These are phyloP conservation scores for Ostreobium quekettii DNA, from an alignment of 139 green algal species.

Conservation along the genomic window DNA sequence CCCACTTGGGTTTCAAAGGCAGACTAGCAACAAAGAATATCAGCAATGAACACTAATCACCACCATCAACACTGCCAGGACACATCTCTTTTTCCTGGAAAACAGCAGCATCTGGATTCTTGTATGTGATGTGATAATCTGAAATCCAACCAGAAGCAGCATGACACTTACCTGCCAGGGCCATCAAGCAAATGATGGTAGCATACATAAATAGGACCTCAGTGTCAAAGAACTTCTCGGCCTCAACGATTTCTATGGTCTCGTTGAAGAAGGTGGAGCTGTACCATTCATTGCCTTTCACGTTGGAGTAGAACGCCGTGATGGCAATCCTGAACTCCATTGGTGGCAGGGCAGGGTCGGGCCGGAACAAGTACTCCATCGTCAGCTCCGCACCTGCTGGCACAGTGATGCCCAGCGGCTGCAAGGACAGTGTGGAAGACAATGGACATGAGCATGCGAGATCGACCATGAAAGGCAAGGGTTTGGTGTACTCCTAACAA, in stretches of 20 bases:
- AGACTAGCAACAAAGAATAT: no score
- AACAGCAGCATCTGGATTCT: no score
- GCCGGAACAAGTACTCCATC: slow-evolving; percentile 56
- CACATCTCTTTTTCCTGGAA: no score
- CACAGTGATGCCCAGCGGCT: slow-evolving; percentile 41
- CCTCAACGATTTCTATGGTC: slow-evolving; percentile 56
- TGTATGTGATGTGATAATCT: no score
- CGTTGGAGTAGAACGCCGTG: slow-evolving; percentile 38
- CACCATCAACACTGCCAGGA: no score
- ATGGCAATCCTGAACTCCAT: slow-evolving; percentile 42
- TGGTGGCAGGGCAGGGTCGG: slow-evolving; percentile 33
- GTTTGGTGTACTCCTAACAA: no score
- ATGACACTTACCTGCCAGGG: slow-evolving; percentile 41
- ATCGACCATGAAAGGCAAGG: no score
- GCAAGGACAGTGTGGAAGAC: slow-evolving; percentile 2
- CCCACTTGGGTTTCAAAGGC: no score
- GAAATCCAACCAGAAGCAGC: no score
- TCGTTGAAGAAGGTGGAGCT: slow-evolving; percentile 64
- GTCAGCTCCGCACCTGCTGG: slow-evolving; percentile 42
- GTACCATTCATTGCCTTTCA: slow-evolving; percentile 15
- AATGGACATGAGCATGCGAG: no score
- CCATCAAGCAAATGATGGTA: slow-evolving; percentile 32
- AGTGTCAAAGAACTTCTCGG: slow-evolving; percentile 45
- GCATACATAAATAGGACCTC: slow-evolving; percentile 49
- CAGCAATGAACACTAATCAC: no score